Base-by-base conservation (phyloP, 768 basidiomycete genomes). In the Clitopilus passeckerianus region DNA sequence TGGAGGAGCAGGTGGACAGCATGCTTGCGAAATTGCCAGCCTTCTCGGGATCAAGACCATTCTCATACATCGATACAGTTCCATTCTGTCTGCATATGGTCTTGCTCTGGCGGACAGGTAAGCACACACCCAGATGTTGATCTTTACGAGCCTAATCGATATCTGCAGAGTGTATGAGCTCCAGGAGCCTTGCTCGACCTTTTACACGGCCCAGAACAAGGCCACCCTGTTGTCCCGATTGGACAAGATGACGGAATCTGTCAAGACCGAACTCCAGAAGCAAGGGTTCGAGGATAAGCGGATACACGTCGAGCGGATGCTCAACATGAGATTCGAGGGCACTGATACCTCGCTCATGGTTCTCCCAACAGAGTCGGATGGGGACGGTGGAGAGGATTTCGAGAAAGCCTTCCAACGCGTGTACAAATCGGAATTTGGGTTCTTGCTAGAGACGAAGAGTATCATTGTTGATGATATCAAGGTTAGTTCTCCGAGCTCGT, bases 291-390 rank as follows among this genome's bases (percentile, higher is more conserved):
- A 85, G 66, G 85, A 78, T 10, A 76, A 83, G 10, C 81, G 86
- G n/a, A 81, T 96, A 54, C 77, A 80, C 57, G 72, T 90, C 5
- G 95, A 96, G 70, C 81, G 89, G 20, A 89, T 89, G 86, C 75
- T 93, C 46, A 94, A 94, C 67, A 94, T 94, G 92, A 85, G 93
- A 20, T 95, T 95, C 64, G 90, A 95, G 54, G 94, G 94, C 2
- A 95, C 92, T 0, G 94, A 96, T 72, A 98, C 96, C 0, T 83
- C 94, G 15, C 71, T 98, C 64, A 96, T 98, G 93, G 84, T 94
- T 10, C 75, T 93, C 12, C 84, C 89, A 0, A 67, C 60, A 1
- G 65, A 64, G 18, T 66, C 66, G 8, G 75, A 78, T 20, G 82
- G 79, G 0, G 80, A 86, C 63, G 86, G 80, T 22, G 65, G 76